A percentile compares a stretch with the other conserved stretches of the same genome.
Conservation (phyloP, 495 filamentous ascomycete species). For the Gamarada debralockiae region DNA sequence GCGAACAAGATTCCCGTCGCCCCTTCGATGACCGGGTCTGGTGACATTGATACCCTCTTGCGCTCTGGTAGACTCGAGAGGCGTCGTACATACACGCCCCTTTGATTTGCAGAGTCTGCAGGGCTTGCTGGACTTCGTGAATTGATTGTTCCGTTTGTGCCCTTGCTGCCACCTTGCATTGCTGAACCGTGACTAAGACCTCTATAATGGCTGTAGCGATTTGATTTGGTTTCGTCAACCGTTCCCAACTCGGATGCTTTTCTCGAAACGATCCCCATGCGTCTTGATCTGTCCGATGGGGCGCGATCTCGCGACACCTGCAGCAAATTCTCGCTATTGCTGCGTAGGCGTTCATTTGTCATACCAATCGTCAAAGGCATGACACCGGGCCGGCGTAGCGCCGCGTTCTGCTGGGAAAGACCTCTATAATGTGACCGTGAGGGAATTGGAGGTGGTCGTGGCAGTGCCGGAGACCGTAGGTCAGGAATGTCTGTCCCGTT, state of each 20-base stretch:
- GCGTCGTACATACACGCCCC: slow-evolving; percentile 62
- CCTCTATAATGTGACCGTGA: slow-evolving; percentile 74
- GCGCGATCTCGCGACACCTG: slow-evolving; percentile 30
- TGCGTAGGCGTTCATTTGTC: slow-evolving; percentile 75
- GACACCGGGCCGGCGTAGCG: slow-evolving; percentile 61
- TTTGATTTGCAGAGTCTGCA: slow-evolving; percentile 47
- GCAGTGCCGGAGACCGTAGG: slow-evolving; percentile 60
- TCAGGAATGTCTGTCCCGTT: slow-evolving; percentile 54
- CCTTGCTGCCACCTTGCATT: slow-evolving; percentile 50
- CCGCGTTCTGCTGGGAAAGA: slow-evolving; percentile 66
- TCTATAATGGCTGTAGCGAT: slow-evolving; percentile 75
- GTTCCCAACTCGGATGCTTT: slow-evolving; percentile 72
- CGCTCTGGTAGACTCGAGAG: slow-evolving; percentile 83
- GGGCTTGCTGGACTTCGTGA: slow-evolving; percentile 55
- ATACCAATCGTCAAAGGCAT: slow-evolving; percentile 66
- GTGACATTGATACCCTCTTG: slow-evolving; percentile 55
- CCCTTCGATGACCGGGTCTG: slow-evolving; percentile 67
- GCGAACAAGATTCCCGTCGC: slow-evolving; percentile 87
- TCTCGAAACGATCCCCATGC: slow-evolving; percentile 82
- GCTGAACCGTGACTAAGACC: slow-evolving; percentile 79
- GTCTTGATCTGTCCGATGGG: slow-evolving; percentile 50
- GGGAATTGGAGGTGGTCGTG: slow-evolving; percentile 68
- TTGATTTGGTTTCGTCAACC: slow-evolving; percentile 67
- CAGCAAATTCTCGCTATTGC: slow-evolving; percentile 82
- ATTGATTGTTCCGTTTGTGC: slow-evolving; percentile 36